phyloP scores from a whole-genome alignment of 2,329 filamentous ascomycete species.

The Talaromyces albobiverticillius region DNA sequence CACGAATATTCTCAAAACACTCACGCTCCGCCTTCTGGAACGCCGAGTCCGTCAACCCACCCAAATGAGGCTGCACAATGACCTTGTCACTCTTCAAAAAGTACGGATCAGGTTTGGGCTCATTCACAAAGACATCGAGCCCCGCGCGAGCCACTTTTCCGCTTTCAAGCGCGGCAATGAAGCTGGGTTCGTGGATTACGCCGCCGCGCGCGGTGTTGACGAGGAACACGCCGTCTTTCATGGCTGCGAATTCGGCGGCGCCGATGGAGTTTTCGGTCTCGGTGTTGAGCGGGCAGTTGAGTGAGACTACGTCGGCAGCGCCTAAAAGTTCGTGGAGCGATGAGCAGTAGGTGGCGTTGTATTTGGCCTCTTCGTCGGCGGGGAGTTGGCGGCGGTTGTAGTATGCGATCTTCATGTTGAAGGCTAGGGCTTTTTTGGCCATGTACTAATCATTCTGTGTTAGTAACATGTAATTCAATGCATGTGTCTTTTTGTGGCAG shows the following conservation, averaged over 20 bases:
- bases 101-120: constrained; percentile 4
- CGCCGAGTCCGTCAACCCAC: constrained; percentile 6
- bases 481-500: constrained; percentile 46
- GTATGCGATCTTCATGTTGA: constrained; percentile 27
- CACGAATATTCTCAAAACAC: constrained; percentile 12
- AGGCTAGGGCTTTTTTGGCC: constrained; percentile 14
- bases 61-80: constrained; percentile 11
- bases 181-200: constrained; percentile 71
- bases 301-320: constrained; percentile 66
- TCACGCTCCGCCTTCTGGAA: constrained; percentile 9
- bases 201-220: constrained; percentile 74
- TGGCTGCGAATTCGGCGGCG: constrained; percentile 61
- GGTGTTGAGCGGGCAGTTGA: constrained; percentile 71
- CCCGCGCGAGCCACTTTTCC: constrained; percentile 27
- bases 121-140: constrained; percentile 9
- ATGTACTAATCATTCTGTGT: constrained; percentile 1
- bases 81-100: constrained; percentile 13
- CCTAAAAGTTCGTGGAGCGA: constrained; percentile 62
- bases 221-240: constrained; percentile 72
- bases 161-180: constrained; percentile 63
- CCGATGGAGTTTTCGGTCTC: constrained; percentile 69
- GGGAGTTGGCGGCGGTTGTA: constrained; percentile 45
- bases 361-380: constrained; percentile 36
- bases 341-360: constrained; percentile 35
- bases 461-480: neutral